A percentile compares a stretch with the other conserved stretches of the same genome.
These are phyloP conservation scores for Anisodus acutangulus DNA, from an alignment of 257 asterid genomes.

Conservation along the genomic window DNA sequence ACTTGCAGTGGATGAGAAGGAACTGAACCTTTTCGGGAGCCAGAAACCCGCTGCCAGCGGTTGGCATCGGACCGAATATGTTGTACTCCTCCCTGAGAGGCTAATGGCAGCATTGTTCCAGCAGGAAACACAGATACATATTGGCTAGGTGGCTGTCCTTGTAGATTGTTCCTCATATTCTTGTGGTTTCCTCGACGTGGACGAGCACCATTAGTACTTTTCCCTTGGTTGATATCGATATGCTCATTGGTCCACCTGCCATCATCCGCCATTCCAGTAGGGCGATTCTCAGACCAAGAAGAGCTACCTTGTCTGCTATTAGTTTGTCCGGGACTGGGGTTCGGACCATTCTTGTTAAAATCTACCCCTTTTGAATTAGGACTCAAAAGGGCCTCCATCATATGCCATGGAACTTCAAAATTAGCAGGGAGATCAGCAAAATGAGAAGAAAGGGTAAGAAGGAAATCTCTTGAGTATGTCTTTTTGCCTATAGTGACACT, in stretches of 20 bases:
- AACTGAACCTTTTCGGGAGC: slow-evolving; percentile 27
- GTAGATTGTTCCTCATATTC: slow-evolving; percentile 32
- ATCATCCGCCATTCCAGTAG: slow-evolving; percentile 32
- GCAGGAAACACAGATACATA: slow-evolving; percentile 25
- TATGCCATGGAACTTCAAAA: slow-evolving; percentile 36
- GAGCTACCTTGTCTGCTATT: slow-evolving; percentile 29
- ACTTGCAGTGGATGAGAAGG: slow-evolving; percentile 34
- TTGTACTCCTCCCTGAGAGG: slow-evolving; percentile 32
- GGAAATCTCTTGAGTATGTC: slow-evolving; percentile 44
- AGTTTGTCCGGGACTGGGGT: slow-evolving; percentile 28
- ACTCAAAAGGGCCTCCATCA: slow-evolving; percentile 31
- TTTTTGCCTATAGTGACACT: slow-evolving; percentile 21
- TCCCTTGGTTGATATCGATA: slow-evolving; percentile 29
- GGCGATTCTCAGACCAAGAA: slow-evolving; percentile 30
- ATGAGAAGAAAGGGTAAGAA: slow-evolving; percentile 34
- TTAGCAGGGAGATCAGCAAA: slow-evolving; percentile 39
- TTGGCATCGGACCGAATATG: slow-evolving; percentile 34
- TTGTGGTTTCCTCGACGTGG: slow-evolving; percentile 34
- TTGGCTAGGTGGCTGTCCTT: slow-evolving; percentile 31
- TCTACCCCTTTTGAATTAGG: slow-evolving; percentile 26
- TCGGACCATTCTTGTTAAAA: slow-evolving; percentile 17
- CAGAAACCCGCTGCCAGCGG: slow-evolving; percentile 36
- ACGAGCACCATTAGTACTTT: slow-evolving; percentile 26
- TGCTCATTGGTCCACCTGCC: slow-evolving; percentile 36
- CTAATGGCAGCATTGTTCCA: slow-evolving; percentile 20